phyloP scores from a whole-genome alignment of 2,329 filamentous ascomycete genomes.

The Cladophialophora bantiana region DNA sequence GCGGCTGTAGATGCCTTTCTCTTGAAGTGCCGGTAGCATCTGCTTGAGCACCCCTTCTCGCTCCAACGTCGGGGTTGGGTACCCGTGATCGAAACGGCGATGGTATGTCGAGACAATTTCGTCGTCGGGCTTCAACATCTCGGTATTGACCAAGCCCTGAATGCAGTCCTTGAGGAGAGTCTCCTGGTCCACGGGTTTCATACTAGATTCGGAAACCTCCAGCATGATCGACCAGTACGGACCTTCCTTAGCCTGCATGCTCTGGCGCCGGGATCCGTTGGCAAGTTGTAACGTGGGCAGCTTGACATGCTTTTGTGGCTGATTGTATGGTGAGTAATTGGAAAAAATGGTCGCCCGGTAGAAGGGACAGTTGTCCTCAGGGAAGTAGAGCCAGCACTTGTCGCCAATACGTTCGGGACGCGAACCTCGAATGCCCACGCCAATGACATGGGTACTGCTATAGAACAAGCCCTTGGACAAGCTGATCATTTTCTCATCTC shows the following conservation, averaged over 20 bases:
- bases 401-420: slow-evolving; percentile 96
- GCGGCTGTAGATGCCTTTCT: slow-evolving; percentile 89
- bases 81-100: slow-evolving; percentile 96
- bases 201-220: slow-evolving; percentile 91
- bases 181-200: slow-evolving; percentile 90
- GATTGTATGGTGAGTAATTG: slow-evolving; percentile 99
- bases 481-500: slow-evolving; percentile 79
- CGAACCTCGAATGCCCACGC: slow-evolving; percentile 88
- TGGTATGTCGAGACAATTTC: slow-evolving; percentile 99
- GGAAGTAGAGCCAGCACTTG: slow-evolving; percentile 99
- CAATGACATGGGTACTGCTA: slow-evolving; percentile 96
- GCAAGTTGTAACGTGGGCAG: slow-evolving; percentile 85
- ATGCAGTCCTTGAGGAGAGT: slow-evolving; percentile 90
- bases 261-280: slow-evolving; percentile 80
- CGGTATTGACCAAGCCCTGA: slow-evolving; percentile 95
- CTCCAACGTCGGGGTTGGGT: slow-evolving; percentile 93
- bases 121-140: slow-evolving; percentile 88
- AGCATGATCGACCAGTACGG: slow-evolving; percentile 99
- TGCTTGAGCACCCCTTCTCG: slow-evolving; percentile 92
- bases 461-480: slow-evolving; percentile 94
- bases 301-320: slow-evolving; percentile 81
- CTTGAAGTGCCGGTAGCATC: slow-evolving; percentile 90
- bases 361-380: slow-evolving; percentile 97
- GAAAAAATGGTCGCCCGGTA: slow-evolving; percentile 99
- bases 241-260: slow-evolving; percentile 76